Conservation (phyloP, 1,284 basidiomycete species). For the Tylopilus sp. region DNA sequence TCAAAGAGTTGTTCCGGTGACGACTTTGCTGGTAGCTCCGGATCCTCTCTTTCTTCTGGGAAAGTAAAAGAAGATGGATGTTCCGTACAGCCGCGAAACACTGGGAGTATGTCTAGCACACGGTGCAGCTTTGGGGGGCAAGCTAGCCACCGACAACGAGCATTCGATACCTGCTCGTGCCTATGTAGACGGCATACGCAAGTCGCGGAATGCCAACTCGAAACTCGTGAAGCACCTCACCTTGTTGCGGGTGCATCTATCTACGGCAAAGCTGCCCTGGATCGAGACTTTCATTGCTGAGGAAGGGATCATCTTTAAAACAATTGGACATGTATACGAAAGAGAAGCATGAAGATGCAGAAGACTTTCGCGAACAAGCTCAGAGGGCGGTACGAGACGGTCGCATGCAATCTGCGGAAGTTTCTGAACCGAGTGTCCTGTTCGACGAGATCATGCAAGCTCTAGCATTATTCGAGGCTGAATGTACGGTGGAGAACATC, state of each 20-base stretch:
- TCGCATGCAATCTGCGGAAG: conserved; percentile 49
- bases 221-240: conserved; percentile 38
- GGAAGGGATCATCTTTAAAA: conserved; percentile 76
- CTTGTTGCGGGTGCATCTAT: conserved; percentile 75
- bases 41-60: conserved; percentile 34
- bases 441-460: conserved; percentile 68
- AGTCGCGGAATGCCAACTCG: conserved; percentile 62
- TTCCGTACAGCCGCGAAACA: conserved; percentile 69
- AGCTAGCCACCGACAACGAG: conserved; percentile 52
- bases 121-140: conserved; percentile 79
- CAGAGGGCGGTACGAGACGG: conserved; percentile 54
- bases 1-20: conserved; percentile 49
- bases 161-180: conserved; percentile 62
- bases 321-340: conserved; percentile 88
- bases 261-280: conserved; percentile 85
- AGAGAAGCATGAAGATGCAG: conserved; percentile 91
- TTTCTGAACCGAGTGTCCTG: conserved; percentile 61
- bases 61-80: conserved; percentile 31
- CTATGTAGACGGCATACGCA: conserved; percentile 71
- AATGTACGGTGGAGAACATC: conserved; percentile 26
- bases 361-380: conserved; percentile 79
- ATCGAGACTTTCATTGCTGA: conserved; percentile 81
- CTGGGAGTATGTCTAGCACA: conserved; percentile 79
- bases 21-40: conserved; percentile 46
- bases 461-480: conserved; percentile 54